Percentiles rank a stretch among this genome's conserved stretches.
These are phyloP conservation scores for Arthroderma sp. DNA, from an alignment of 2,329 filamentous ascomycete genomes.

Conservation along the genomic window DNA sequence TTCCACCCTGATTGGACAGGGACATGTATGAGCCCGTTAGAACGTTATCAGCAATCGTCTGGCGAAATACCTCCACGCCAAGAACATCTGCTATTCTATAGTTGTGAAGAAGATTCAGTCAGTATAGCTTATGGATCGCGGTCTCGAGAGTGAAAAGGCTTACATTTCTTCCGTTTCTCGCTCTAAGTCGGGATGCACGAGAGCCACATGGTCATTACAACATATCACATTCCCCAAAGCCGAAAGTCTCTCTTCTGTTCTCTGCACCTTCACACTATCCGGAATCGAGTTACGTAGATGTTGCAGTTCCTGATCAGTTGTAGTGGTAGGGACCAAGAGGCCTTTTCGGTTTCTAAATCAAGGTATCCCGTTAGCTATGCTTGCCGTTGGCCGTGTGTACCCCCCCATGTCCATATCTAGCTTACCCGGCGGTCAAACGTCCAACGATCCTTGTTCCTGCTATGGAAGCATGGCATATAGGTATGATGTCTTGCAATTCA, in stretches of 20 bases:
- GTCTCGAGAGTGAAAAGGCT: slow-evolving; percentile 3
- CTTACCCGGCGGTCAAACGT: slow-evolving; percentile 79
- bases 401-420: slow-evolving; percentile 6
- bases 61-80: slow-evolving; percentile 52
- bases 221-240: slow-evolving; percentile 96
- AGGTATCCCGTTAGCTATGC: neutral
- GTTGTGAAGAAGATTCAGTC: neutral
- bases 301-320: slow-evolving; percentile 95
- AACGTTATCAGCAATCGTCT: slow-evolving; percentile 95
- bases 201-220: slow-evolving; percentile 89
- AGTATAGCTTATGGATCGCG: neutral
- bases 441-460: slow-evolving; percentile 94
- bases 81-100: slow-evolving; percentile 67
- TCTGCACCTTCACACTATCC: slow-evolving; percentile 83
- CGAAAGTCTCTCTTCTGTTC: slow-evolving; percentile 92
- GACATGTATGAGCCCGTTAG: slow-evolving; percentile 95
- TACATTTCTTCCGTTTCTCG: slow-evolving; percentile 93
- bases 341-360: slow-evolving; percentile 73
- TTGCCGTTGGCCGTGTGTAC: neutral
- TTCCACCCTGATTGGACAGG: slow-evolving; percentile 86
- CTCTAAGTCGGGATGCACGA: slow-evolving; percentile 92
- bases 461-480: slow-evolving; percentile 93
- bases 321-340: slow-evolving; percentile 87
- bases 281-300: slow-evolving; percentile 92
- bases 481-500: slow-evolving; percentile 92